phyloP scores from a whole-genome alignment of 1,284 basidiomycete species.

The Porphyrellus sp. region DNA sequence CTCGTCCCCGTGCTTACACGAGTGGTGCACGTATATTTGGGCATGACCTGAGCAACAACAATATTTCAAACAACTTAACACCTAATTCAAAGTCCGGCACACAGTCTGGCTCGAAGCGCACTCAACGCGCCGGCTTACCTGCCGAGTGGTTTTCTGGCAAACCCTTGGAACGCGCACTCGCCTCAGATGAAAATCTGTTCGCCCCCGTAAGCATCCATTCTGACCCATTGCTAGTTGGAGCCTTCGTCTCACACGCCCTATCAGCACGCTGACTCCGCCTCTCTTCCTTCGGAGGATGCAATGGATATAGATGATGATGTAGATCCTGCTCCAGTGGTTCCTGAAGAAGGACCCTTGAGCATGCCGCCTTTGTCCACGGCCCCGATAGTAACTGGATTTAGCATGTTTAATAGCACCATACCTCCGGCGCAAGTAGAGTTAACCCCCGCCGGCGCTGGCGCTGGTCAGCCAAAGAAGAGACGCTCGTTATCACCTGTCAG shows the following conservation, averaged over 20 bases:
- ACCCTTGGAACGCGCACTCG: constrained; percentile 21
- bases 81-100: constrained; percentile 38
- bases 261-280: constrained; percentile 39
- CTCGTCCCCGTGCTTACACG: constrained; percentile 58
- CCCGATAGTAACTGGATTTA: constrained; percentile 52
- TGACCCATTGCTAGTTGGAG: not conserved
- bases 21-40: constrained; percentile 65
- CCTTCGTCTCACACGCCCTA: constrained; percentile 7
- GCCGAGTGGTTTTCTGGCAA: constrained; percentile 52
- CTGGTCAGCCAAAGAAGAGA: constrained; percentile 56
- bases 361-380: constrained; percentile 48
- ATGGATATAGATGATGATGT: constrained; percentile 64
- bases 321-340: constrained; percentile 41
- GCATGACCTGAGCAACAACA: constrained; percentile 60
- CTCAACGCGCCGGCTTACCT: constrained; percentile 59
- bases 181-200: constrained; percentile 30
- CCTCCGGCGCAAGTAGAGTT: constrained; percentile 47
- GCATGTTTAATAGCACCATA: constrained; percentile 59
- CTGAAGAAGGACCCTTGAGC: constrained; percentile 35
- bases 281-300: constrained; percentile 53
- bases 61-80: constrained; percentile 20
- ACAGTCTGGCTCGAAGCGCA: constrained; percentile 47
- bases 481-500: constrained; percentile 62
- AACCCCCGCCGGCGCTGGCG: constrained; percentile 28
- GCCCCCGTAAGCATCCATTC: constrained; percentile 31